These are phyloP conservation scores for Chrysosporium keratinophilum DNA, from an alignment of 2,329 filamentous ascomycete genomes.

Conservation along the genomic window DNA sequence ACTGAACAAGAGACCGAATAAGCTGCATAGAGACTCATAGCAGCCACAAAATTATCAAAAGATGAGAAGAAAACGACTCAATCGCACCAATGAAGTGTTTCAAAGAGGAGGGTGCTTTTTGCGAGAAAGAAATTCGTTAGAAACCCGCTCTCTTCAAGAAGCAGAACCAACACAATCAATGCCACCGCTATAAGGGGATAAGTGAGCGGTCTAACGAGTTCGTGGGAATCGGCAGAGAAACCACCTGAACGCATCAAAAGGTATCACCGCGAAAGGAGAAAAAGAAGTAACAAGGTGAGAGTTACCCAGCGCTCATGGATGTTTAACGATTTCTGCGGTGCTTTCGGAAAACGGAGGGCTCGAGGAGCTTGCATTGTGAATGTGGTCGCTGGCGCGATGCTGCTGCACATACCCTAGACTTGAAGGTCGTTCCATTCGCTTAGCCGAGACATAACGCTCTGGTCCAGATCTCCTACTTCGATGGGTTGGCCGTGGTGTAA, in stretches of 20 bases:
- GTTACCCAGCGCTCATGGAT: slow-evolving; percentile 14
- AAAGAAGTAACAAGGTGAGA: background rate
- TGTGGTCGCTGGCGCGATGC: slow-evolving; percentile 40
- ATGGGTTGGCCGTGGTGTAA: slow-evolving; percentile 15
- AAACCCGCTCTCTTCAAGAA: background rate
- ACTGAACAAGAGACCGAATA: background rate
- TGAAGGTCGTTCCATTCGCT: slow-evolving; percentile 32
- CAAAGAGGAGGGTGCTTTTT: background rate
- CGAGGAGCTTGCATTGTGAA: slow-evolving; percentile 35
- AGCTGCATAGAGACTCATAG: background rate
- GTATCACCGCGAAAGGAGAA: background rate
- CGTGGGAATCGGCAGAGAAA: background rate
- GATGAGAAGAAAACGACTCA: background rate
- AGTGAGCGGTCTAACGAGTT: background rate
- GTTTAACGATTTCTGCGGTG: slow-evolving; percentile 37
- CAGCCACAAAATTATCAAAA: background rate
- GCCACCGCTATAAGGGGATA: background rate
- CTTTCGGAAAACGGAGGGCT: slow-evolving; percentile 32
- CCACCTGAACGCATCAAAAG: background rate
- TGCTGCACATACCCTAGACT: slow-evolving; percentile 43
- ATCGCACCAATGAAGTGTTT: background rate
- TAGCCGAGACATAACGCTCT: slow-evolving; percentile 14
- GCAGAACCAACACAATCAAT: background rate
- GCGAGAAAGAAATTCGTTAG: background rate
- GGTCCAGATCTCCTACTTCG: slow-evolving; percentile 11